Base-by-base conservation (phyloP, 1,284 basidiomycete species). In the Phylloboletellus chloephorus region DNA sequence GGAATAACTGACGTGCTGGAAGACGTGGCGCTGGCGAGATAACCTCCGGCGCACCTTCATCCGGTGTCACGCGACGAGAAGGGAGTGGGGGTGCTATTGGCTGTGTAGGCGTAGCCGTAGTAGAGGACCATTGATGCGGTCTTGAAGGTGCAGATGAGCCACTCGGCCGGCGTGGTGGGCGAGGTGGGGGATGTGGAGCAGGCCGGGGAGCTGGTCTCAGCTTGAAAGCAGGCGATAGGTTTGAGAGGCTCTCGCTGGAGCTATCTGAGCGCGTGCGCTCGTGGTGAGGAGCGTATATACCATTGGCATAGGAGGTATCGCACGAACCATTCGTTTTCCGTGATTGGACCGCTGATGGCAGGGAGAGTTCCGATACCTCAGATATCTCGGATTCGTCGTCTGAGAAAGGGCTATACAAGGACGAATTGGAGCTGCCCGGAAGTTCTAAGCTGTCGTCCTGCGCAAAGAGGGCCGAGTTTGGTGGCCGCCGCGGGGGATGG, bases 351-450 rank as follows among this genome's bases (percentile, higher is more conserved):
- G 28, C 33, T 1, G 44, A 45, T 23, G 50, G 33, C 2, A 48
- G 26, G 8, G 38, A 51, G 21, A 46, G 17, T 4, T 54, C 54
- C 2, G 51, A 47, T 22, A 56, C 31, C 20, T 56, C 58, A 2
- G 57, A 60, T 35, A 48, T 37, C 21, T 52, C 59, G 1, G 61
- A 61, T 37, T 60, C 58, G 3, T 49, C 50, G 12, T 61, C 58
- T 5, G 62, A 60, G 43, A 61, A 61, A 5, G 60, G 62, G 40
- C 58, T 60, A 16, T 38, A 39, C 4, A 41, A 8, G 7, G 61
- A 59, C 0, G 57, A 49, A 36, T 41, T 49, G 16, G 59, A 57
- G 9, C 49, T 53, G 13, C 48, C 41, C 10, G 43, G 32, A 13
- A 47, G 23, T 4, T 62, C 58, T 26, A 48, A 24, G 11, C 41